A percentile compares a stretch with the other conserved stretches of the same genome.
Conservation (phyloP, 805 yeast species). For the Saturnispora quitensis region DNA sequence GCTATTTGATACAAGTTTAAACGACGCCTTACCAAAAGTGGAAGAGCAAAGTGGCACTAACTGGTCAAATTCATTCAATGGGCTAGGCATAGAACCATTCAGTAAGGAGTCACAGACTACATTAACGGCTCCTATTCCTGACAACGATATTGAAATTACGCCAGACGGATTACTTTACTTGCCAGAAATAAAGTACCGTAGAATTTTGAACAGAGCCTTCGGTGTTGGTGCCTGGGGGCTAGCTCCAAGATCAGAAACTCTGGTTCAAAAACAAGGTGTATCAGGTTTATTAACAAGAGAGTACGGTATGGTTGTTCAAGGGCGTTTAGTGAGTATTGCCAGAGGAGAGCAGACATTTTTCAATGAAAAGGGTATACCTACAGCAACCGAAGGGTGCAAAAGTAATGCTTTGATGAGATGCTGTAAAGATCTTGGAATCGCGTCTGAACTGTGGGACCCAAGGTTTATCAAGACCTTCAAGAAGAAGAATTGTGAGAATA, state of each 20-base stretch:
- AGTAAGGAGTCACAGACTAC: slow-evolving; percentile 47
- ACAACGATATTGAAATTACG: slow-evolving; percentile 79
- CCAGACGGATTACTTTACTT: slow-evolving; percentile 90
- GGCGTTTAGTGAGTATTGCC: slow-evolving; percentile 82
- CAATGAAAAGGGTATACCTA: slow-evolving; percentile 76
- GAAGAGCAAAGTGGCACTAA: slow-evolving; percentile 32
- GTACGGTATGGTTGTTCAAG: slow-evolving; percentile 79
- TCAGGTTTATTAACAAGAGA: slow-evolving; percentile 66
- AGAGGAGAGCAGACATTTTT: slow-evolving; percentile 95
- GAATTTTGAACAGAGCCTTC: slow-evolving; percentile 81
- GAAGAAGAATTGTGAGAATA: slow-evolving; percentile 60
- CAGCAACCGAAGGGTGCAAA: slow-evolving; percentile 96
- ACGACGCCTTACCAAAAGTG: slow-evolving; percentile 6
- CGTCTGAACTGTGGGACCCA: slow-evolving; percentile 97
- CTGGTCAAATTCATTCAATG: slow-evolving; percentile 86
- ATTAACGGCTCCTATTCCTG: slow-evolving; percentile 53
- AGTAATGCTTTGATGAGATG: slow-evolving; percentile 96
- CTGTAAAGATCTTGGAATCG: slow-evolving; percentile 94
- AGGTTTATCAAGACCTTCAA: slow-evolving; percentile 68
- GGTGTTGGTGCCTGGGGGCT: slow-evolving; percentile 99
- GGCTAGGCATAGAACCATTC: slow-evolving; percentile 77
- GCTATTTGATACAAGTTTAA: slow-evolving; percentile 16
- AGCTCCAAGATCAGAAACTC: slow-evolving; percentile 84
- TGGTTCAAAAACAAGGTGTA: slow-evolving; percentile 36
- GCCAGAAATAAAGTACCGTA: slow-evolving; percentile 92